Conservation (phyloP, 2,329 filamentous ascomycete species). For the Trichoderma harzianum region DNA sequence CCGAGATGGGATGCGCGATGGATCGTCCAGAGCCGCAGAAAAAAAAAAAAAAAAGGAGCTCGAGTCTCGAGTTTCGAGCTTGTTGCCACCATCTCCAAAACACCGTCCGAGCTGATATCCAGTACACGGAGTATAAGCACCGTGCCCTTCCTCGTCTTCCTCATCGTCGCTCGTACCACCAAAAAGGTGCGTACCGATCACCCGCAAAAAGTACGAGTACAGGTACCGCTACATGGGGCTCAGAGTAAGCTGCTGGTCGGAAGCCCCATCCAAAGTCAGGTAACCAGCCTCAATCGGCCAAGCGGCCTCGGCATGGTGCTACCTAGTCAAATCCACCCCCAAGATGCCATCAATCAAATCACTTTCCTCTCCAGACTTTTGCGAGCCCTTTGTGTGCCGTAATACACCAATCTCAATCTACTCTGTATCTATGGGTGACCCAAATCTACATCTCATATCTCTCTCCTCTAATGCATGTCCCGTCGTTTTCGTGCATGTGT, state of each 20-base stretch:
- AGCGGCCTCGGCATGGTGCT: constrained; percentile 12
- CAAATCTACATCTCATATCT: background rate
- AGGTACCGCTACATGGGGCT: background rate
- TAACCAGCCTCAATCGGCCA: constrained; percentile 13
- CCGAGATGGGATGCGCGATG: background rate
- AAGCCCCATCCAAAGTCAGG: background rate
- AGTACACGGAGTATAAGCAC: background rate
- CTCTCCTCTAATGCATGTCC: background rate
- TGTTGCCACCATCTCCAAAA: background rate
- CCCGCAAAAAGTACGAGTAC: background rate
- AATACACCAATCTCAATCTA: constrained; percentile 6
- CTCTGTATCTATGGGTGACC: background rate
- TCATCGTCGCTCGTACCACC: background rate
- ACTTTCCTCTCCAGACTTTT: background rate
- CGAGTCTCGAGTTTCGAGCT: background rate
- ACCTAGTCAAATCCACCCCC: background rate
- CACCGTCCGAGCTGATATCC: background rate
- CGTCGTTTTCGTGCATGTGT: constrained; percentile 1
- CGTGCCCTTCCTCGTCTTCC: background rate
- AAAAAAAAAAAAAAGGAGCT: background rate
- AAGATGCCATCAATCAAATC: background rate
- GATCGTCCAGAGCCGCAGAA: background rate
- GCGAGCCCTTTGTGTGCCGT: background rate
- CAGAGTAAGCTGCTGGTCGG: background rate
- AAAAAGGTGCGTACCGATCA: background rate